phyloP scores from a whole-genome alignment of 441 rosid species.

The Eutrema salsugineum region DNA sequence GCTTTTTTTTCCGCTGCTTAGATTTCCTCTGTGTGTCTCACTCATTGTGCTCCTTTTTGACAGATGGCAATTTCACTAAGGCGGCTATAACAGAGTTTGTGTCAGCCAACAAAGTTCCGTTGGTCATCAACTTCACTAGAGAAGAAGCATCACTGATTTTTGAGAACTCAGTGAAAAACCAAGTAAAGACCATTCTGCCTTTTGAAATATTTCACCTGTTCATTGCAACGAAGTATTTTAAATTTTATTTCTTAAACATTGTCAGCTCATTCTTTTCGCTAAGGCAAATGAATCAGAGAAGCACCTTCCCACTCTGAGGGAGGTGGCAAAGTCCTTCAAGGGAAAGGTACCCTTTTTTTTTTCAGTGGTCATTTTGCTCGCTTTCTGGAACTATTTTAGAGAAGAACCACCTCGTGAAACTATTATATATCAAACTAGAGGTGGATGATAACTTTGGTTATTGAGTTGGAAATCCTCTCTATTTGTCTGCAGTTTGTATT shows the following conservation, averaged over 20 bases:
- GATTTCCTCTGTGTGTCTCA: conserved; percentile 1
- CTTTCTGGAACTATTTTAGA: background rate
- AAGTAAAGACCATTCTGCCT: conserved; percentile 40
- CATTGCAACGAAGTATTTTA: background rate
- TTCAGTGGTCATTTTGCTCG: background rate
- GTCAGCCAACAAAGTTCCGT: conserved; percentile 80
- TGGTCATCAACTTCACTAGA: conserved; percentile 73
- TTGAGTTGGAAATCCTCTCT: conserved; percentile 21
- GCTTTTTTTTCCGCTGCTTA: background rate
- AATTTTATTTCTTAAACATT: background rate
- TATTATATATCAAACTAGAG: background rate
- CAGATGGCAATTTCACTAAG: conserved; percentile 54
- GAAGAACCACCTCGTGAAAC: background rate
- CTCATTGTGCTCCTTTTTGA: conserved; percentile 18
- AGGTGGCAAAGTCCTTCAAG: conserved; percentile 75
- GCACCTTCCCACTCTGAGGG: conserved; percentile 60
- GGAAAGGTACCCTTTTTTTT: conserved; percentile 68
- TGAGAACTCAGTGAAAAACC: conserved; percentile 77
- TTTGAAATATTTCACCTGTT: background rate
- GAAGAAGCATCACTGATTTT: conserved; percentile 75
- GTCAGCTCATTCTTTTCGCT: conserved; percentile 75
- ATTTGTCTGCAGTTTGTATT: conserved; percentile 70
- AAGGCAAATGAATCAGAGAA: conserved; percentile 69
- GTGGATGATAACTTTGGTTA: conserved; percentile 29
- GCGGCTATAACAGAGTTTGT: conserved; percentile 53